Evolutionary conservation across 495 filamentous ascomycete species (phyloP).

Genomic region (Choiromyces venosus): DNA sequence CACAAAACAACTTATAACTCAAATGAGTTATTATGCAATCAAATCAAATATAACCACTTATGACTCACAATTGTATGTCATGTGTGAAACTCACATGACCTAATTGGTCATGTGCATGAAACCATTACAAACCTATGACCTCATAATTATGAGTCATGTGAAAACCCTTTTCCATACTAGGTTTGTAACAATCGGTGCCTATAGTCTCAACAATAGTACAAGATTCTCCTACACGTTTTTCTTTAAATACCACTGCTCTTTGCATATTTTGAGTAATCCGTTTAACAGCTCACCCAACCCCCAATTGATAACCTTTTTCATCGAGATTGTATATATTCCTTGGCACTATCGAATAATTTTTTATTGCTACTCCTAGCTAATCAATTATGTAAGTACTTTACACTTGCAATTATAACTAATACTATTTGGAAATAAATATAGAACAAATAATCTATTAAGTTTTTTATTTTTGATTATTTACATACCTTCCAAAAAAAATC

Average conservation of each 20-base stretch:
- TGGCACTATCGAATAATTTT: not conserved
- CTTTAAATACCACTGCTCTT: not conserved
- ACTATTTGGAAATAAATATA: not conserved
- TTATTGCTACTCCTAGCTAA: not conserved
- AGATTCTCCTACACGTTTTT: not conserved
- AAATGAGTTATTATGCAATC: too few species aligned
- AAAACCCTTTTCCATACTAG: too few species aligned
- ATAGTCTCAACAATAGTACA: not conserved
- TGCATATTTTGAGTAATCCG: not conserved
- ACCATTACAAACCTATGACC: too few species aligned
- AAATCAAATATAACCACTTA: too few species aligned
- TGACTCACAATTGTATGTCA: too few species aligned
- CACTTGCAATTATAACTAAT: not conserved
- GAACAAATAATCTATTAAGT: not conserved
- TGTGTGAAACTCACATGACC: too few species aligned
- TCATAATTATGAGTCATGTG: too few species aligned
- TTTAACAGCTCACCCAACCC: not conserved
- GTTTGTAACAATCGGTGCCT: too few species aligned
- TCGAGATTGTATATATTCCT: not conserved
- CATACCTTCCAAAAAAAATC: slow-evolving; percentile 16
- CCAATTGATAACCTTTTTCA: not conserved
- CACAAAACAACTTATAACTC: too few species aligned
- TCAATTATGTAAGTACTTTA: not conserved
- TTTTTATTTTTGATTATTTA: not conserved
- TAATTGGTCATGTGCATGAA: too few species aligned